These are phyloP conservation scores for Claviceps sorghi DNA, from an alignment of 2,329 filamentous ascomycete species.

Conservation along the genomic window DNA sequence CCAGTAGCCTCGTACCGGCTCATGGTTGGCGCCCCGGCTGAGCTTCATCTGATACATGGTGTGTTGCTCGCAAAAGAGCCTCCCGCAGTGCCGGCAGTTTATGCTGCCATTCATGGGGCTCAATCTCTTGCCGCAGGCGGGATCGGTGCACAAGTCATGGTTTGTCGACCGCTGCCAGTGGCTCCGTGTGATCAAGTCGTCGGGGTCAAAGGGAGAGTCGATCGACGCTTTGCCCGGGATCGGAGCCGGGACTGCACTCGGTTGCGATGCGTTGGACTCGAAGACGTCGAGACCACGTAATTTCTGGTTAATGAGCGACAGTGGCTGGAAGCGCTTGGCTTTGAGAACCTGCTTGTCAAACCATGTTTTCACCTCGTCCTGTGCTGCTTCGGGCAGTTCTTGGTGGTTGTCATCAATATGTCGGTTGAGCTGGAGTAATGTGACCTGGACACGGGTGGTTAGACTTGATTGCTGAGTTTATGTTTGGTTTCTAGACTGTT, in stretches of 20 bases:
- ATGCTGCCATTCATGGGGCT: constrained; percentile 70
- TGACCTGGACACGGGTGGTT: constrained; percentile 43
- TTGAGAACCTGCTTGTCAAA: constrained; percentile 90
- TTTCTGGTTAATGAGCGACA: constrained; percentile 86
- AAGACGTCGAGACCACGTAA: constrained; percentile 86
- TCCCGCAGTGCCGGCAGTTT: constrained; percentile 87
- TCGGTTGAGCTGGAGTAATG: constrained; percentile 77
- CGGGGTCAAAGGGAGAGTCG: constrained; percentile 51
- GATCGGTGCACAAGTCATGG: constrained; percentile 75
- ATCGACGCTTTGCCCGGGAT: constrained; percentile 23
- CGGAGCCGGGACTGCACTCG: constrained; percentile 15
- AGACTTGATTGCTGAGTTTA: background rate
- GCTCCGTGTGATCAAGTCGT: constrained; percentile 71
- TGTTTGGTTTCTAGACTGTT: background rate
- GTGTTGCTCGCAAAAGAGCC: constrained; percentile 90
- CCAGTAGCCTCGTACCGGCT: constrained; percentile 83
- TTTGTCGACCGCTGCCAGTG: constrained; percentile 76
- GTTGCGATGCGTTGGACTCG: constrained; percentile 66
- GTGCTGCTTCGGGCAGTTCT: constrained; percentile 73
- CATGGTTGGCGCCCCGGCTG: constrained; percentile 74
- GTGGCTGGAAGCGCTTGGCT: constrained; percentile 81
- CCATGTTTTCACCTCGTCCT: constrained; percentile 94
- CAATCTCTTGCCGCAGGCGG: constrained; percentile 65
- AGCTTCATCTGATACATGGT: constrained; percentile 99
- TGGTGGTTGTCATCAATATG: constrained; percentile 79